Conservation (phyloP, 2,329 filamentous ascomycete genomes). For the Didymella sp. region DNA sequence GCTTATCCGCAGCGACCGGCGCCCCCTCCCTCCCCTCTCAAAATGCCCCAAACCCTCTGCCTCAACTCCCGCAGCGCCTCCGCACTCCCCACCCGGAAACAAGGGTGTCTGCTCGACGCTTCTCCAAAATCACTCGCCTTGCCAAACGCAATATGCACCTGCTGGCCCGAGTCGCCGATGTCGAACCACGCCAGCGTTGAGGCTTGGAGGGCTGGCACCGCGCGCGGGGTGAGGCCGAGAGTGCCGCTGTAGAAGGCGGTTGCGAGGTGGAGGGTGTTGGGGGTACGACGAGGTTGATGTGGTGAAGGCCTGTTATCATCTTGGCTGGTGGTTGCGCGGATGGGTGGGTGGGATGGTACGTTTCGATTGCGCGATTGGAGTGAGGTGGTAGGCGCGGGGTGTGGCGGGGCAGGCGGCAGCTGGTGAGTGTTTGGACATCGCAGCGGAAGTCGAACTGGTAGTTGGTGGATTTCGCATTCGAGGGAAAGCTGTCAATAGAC, state of each 20-base stretch:
- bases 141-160: constrained; percentile 63
- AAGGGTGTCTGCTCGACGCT: constrained; percentile 61
- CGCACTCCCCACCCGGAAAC: constrained; percentile 60
- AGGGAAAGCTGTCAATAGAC: too few relatives aligned
- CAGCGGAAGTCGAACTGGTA: too few relatives aligned
- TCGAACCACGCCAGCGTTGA: constrained; percentile 66
- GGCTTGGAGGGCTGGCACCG: constrained; percentile 62
- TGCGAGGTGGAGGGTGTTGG: constrained; percentile 18
- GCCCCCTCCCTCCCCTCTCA: constrained; percentile 56
- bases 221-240: constrained; percentile 60
- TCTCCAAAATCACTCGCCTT: constrained; percentile 34
- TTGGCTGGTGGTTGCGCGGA: not conserved
- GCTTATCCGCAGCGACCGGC: constrained; percentile 62
- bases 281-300: constrained; percentile 28
- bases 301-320: constrained; percentile 29
- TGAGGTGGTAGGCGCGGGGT: not conserved
- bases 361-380: not conserved
- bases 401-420: too few relatives aligned
- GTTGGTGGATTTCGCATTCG: too few relatives aligned
- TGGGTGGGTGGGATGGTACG: not conserved
- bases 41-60: constrained; percentile 60
- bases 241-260: constrained; percentile 47
- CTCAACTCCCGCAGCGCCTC: constrained; percentile 60
- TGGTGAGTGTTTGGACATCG: too few relatives aligned
- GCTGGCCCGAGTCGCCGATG: constrained; percentile 61